Conservation (phyloP, 768 basidiomycete genomes). For the Mycena epipterygia region DNA sequence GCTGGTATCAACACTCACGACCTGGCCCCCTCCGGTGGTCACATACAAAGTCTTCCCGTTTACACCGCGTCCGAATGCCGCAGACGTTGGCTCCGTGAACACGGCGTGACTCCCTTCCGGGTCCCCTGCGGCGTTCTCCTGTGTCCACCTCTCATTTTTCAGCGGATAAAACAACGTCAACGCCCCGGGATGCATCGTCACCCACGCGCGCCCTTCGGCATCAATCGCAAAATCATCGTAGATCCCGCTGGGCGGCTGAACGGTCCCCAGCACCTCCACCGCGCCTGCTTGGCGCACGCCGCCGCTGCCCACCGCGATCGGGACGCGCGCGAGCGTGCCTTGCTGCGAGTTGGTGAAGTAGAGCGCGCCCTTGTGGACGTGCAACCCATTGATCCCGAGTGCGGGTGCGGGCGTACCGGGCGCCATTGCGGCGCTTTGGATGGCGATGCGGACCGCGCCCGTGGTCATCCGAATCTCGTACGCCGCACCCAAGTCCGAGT, state of each 20-base stretch:
- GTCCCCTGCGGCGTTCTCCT: constrained; percentile 6
- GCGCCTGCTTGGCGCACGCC: neutral
- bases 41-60: constrained; percentile 5
- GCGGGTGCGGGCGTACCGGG: neutral
- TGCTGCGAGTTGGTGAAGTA: constrained; percentile 2
- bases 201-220: neutral
- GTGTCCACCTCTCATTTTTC: constrained; percentile 2
- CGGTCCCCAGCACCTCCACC: neutral
- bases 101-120: neutral
- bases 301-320: neutral
- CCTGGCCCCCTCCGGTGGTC: neutral
- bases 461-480: neutral
- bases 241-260: neutral
- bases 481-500: neutral
- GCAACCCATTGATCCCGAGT: constrained; percentile 15
- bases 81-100: neutral
- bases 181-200: neutral
- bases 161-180: neutral
- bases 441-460: neutral
- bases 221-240: constrained; percentile 14
- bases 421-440: neutral
- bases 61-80: constrained; percentile 5
- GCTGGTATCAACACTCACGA: constrained; percentile 14
- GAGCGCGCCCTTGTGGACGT: neutral
- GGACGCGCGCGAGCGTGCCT: constrained; percentile 4